phyloP scores from a whole-genome alignment of 768 basidiomycete species.

The Trametes cingulata region DNA sequence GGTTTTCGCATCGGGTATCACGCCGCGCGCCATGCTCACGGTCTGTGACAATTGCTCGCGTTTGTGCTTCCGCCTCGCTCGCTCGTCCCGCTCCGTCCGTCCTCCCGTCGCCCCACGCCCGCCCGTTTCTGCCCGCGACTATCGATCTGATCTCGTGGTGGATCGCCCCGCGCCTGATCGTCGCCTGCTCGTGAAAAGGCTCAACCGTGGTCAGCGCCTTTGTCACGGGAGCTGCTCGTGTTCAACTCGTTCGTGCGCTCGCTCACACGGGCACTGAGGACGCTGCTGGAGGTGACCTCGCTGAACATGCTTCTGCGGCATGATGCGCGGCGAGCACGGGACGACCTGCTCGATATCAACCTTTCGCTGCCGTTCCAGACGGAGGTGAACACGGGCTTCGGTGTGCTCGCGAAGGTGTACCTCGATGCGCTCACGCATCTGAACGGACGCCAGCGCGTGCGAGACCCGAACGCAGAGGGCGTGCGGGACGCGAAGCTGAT shows the following conservation, averaged over 20 bases:
- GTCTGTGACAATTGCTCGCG: constrained; percentile 6
- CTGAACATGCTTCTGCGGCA: constrained; percentile 91
- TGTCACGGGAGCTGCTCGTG: constrained; percentile 94
- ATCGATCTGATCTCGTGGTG: constrained; percentile 13
- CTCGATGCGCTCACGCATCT: constrained; percentile 89
- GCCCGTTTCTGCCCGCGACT: background rate
- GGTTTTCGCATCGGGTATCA: background rate
- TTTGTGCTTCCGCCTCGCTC: background rate
- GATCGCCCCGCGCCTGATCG: constrained; percentile 9
- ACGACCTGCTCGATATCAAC: constrained; percentile 90
- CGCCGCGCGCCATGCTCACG: constrained; percentile 3
- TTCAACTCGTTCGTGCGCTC: constrained; percentile 98
- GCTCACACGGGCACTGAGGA: constrained; percentile 85
- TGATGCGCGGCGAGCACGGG: constrained; percentile 83
- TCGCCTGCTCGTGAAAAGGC: constrained; percentile 46
- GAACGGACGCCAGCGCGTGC: constrained; percentile 76
- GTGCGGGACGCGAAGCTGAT: constrained; percentile 82
- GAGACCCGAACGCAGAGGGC: constrained; percentile 74
- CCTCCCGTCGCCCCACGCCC: no score
- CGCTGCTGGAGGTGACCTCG: constrained; percentile 86
- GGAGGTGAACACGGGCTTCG: constrained; percentile 98
- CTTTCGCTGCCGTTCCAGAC: constrained; percentile 92
- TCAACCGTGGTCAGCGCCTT: constrained; percentile 92
- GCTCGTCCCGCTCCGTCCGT: background rate
- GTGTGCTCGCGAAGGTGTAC: constrained; percentile 95